Base-by-base conservation (phyloP, 1,139 yeast genomes). In the Kodamaea sp. region DNA sequence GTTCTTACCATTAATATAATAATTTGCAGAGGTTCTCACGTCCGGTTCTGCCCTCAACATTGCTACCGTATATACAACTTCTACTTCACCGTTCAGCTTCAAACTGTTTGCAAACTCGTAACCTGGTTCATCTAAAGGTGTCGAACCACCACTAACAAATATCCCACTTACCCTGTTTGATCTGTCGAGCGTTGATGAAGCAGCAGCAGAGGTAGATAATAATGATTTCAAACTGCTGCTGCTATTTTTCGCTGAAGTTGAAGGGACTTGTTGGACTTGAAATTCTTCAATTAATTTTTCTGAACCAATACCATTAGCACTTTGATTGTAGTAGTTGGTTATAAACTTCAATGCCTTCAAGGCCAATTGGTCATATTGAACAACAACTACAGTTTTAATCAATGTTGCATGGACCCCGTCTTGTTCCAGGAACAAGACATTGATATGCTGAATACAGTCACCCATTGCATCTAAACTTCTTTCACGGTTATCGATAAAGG, bases 381-480 rank as follows among this genome's bases (percentile, higher is more conserved):
- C 80, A 38, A 83, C 78, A n/a, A 87, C 80, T 34, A 79, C 78
- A 47, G 79, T 77, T 45, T 83, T 78, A 40, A 83, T 76, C 37
- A 86, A 70, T 23, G 85, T 78, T 2, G 97, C 96, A 59, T 88
- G 96, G 7, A 89, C 72, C 25, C 83, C 84, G 24, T 59, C 67
- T 5, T 44, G 34, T 11, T 54, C 57, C 11, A 76, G 75, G 55
- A 80, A 87, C 24, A 84, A 65, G 29, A 84, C 94, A 60, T 90
- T 89, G 41, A 90, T 79, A 57, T 89, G 92, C 29, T 89, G 83
- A 39, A 89, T 82, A 42, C 86, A 75, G 52, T 89, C 97, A 34
- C 97, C 97, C 65, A 88, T 77, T 10, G 83, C 74, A 38, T 80
- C 74, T 31, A 75, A 63, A 35, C 81, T 79, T 48, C 94, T 73